Base-by-base conservation (phyloP, 1,139 yeast species). In the Yamadazyma triangularis region DNA sequence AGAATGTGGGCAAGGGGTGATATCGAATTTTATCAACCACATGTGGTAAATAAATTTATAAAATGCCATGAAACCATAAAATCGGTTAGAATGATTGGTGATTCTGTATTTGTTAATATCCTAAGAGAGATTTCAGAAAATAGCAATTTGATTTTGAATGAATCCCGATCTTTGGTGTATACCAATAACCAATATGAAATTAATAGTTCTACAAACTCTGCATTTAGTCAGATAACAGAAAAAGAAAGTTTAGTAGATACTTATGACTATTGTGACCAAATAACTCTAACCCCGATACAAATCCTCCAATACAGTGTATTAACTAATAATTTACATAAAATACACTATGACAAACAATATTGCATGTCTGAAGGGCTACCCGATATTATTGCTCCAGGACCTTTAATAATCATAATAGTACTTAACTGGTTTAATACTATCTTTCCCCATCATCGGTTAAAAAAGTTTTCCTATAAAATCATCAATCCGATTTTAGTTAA, bases 1-100 rank as follows among this genome's bases (percentile, higher is more conserved):
- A 61, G 96, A 22, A 72, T 89, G 77, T 89, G 96, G 96, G 79
- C 74, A 0, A 77, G 79, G 24, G 96, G 96, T 1, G 53, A 65
- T 15, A 56, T 86, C 18, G 56, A 55, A 4, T 69, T 73, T 49
- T 46, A 51, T 46, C 31, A 34, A 2, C 37, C 64, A 0, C 38
- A 77, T 4, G 29, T 26, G 8, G 51, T 67, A 20, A 68, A 70
- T 6, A 8, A 52, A 11, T 34, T 32, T 4, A 44, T 70, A 10
- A 33, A 36, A 2, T 77, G 86, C 42, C 42, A 42, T 4, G 91
- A 82, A 44, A 52, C 35, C 1, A 50, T 78, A 2, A 46, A 43
- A 3, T 50, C 53, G 6, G 62, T 67, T 4, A 53, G 70, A 34
- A 49, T 40, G 10, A 31, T 74, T 2, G 56, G 55, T 4, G 48